Evolutionary conservation across 345 rosid species (phyloP).

Genomic region (Euphorbia peplus): DNA sequence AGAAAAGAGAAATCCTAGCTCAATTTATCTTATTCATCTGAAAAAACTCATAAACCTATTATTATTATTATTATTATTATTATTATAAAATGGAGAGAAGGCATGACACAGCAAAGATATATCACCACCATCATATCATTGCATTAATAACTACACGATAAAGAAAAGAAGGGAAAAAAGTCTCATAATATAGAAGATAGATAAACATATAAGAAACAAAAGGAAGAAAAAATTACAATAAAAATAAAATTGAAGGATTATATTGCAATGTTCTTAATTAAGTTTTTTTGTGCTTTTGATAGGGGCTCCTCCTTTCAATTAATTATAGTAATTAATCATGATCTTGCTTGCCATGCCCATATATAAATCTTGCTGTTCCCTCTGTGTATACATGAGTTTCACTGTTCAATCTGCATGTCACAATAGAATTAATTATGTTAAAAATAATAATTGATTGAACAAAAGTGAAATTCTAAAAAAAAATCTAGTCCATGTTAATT

Average conservation of each 20-base stretch:
- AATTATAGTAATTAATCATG: constrained; percentile 17
- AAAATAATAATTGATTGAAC: too few species aligned
- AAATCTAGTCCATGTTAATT: too few species aligned
- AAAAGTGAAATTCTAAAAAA: too few species aligned
- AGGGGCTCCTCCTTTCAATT: constrained; percentile 5
- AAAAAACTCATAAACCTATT: too few species aligned
- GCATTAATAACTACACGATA: constrained; percentile 12
- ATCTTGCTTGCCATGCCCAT: constrained; percentile 51
- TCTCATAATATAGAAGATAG: not conserved
- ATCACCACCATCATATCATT: constrained; percentile 11
- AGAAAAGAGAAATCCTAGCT: too few species aligned
- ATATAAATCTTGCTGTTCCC: constrained; percentile 55
- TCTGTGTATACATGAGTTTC: constrained; percentile 67
- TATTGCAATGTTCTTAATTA: constrained; percentile 11
- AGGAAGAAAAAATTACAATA: not conserved
- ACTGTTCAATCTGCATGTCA: constrained; percentile 44
- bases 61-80: too few species aligned
- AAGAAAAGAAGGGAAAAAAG: not conserved
- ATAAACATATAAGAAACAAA: constrained; percentile 2
- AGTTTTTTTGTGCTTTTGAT: constrained; percentile 11
- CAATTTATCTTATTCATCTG: too few species aligned
- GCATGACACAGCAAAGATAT: constrained; percentile 3
- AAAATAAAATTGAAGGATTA: not conserved
- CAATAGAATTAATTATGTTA: not conserved
- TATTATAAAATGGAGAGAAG: not conserved